Evolutionary conservation across 2,329 filamentous ascomycete genomes (phyloP).

Genomic region (Penicillium palitans): DNA sequence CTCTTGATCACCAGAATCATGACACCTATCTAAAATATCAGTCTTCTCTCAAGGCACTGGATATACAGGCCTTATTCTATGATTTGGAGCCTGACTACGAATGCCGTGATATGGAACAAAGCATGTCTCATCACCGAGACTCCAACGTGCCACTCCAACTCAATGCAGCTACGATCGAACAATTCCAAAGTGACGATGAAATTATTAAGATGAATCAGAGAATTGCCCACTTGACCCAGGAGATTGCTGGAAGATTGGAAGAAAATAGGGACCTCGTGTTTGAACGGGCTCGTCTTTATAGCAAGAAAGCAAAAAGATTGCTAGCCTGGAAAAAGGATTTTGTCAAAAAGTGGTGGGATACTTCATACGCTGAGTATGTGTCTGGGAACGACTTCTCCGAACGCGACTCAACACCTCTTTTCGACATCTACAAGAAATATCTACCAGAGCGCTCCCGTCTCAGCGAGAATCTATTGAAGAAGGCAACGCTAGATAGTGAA

Average conservation of each 20-base stretch:
- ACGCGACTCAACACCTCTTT: constrained; percentile 18
- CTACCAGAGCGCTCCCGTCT: constrained; percentile 16
- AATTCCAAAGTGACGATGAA: constrained; percentile 17
- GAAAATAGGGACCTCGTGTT: constrained; percentile 9
- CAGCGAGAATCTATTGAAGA: constrained; percentile 17
- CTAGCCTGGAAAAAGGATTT: constrained; percentile 14
- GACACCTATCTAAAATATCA: constrained; percentile 25
- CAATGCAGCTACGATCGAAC: constrained; percentile 11
- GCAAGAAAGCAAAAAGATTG: constrained; percentile 19
- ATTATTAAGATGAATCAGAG: constrained; percentile 17
- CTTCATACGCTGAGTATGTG: constrained; percentile 23
- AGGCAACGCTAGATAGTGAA: constrained; percentile 22
- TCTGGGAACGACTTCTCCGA: constrained; percentile 21
- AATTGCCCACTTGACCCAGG: constrained; percentile 14
- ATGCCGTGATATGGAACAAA: constrained; percentile 24
- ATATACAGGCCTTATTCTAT: constrained; percentile 23
- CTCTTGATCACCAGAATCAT: constrained; percentile 22
- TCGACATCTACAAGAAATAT: constrained; percentile 26
- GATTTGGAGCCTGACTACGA: constrained; percentile 22
- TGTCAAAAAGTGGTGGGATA: constrained; percentile 21
- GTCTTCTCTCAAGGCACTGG: constrained; percentile 18
- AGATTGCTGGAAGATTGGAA: constrained; percentile 14
- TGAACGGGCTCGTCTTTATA: constrained; percentile 20
- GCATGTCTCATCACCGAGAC: constrained; percentile 21
- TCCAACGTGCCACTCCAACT: constrained; percentile 21